Evolutionary conservation across 768 basidiomycete genomes (phyloP).

Genomic region (Cystofilobasidium bisporidii): DNA sequence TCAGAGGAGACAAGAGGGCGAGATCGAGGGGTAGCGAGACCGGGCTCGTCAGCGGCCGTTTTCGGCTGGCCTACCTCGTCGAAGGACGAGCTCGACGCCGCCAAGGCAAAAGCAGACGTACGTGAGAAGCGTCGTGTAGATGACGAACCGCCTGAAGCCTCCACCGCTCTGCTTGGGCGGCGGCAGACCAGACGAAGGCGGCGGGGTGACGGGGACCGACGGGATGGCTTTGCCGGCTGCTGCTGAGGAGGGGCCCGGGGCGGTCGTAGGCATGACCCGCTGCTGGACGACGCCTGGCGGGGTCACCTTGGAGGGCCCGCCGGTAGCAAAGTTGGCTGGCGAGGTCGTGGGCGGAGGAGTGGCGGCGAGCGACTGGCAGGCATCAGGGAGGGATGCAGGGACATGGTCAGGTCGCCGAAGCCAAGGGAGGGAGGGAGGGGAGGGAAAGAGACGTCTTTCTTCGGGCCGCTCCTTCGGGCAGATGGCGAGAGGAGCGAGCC

Average conservation of each 20-base stretch:
- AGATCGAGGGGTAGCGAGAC: too few species aligned
- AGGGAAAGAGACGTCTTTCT: too few species aligned
- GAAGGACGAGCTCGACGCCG: too few species aligned
- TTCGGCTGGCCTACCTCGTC: too few species aligned
- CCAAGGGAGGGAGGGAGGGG: too few species aligned
- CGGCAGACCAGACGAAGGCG: background rate
- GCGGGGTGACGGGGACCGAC: background rate
- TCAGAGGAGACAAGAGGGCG: too few species aligned
- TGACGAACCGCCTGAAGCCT: background rate
- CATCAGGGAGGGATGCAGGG: too few species aligned
- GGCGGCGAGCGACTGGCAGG: background rate
- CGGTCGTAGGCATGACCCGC: background rate
- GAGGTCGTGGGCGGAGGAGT: background rate
- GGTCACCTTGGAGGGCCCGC: background rate
- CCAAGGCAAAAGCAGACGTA: background rate
- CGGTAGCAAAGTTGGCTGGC: background rate
- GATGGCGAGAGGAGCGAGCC: too few species aligned
- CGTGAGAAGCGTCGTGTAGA: background rate
- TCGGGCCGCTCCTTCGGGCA: too few species aligned
- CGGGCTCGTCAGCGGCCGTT: too few species aligned
- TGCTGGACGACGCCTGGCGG: background rate
- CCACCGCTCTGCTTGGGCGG: background rate
- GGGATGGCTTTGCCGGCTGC: background rate
- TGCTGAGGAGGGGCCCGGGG: background rate
- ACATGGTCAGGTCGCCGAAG: too few species aligned